A percentile compares a stretch with the other conserved stretches of the same genome.
Conservation (phyloP, 2,329 filamentous ascomycete species). For the Gnomoniopsis smithogilvyi region DNA sequence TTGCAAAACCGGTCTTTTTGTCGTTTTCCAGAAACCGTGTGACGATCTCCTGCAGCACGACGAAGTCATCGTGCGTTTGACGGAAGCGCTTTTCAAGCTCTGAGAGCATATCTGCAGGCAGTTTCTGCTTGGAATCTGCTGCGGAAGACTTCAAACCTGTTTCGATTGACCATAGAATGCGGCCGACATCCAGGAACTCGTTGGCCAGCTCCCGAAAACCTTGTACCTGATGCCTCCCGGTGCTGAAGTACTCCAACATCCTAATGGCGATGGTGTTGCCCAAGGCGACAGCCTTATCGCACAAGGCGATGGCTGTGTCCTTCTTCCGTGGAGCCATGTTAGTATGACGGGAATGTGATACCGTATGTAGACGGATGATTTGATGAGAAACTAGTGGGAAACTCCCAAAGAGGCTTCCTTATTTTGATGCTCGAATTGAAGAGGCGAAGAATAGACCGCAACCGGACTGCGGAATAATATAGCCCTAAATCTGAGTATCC, state of each 20-base stretch:
- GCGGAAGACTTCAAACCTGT: conserved; percentile 54
- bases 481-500: not conserved
- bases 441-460: not conserved
- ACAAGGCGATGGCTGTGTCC: conserved; percentile 43
- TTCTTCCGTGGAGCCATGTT: conserved; percentile 26
- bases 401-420: not conserved
- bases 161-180: conserved; percentile 66
- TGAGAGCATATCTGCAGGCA: conserved; percentile 58
- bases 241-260: conserved; percentile 61
- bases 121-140: conserved; percentile 40
- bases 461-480: not conserved
- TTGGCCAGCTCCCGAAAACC: conserved; percentile 59
- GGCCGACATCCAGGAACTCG: conserved; percentile 65
- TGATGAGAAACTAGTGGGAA: not conserved
- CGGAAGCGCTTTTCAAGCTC: conserved; percentile 64
- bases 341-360: not conserved
- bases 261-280: conserved; percentile 63
- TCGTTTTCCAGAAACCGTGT: conserved; percentile 60
- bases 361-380: not conserved
- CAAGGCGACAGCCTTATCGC: conserved; percentile 54
- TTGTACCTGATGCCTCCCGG: conserved; percentile 49
- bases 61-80: conserved; percentile 58
- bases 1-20: conserved; percentile 57
- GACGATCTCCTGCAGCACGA: conserved; percentile 61
- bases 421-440: not conserved